Conservation (phyloP, 2,329 filamentous ascomycete genomes). For the Scedosporium aurantiacum region DNA sequence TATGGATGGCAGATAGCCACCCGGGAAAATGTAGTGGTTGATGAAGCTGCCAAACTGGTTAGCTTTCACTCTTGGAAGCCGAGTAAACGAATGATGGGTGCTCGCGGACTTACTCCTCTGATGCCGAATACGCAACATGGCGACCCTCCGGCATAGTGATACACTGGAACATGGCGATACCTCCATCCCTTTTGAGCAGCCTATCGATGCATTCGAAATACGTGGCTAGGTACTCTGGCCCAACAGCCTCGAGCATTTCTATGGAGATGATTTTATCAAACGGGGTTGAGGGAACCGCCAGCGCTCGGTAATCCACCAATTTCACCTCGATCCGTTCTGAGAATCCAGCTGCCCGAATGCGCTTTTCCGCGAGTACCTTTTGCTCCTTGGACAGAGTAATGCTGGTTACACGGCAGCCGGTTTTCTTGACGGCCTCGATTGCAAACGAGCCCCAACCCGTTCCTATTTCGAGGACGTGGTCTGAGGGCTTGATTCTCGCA, state of each 20-base stretch:
- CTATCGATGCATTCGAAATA: slow-evolving; percentile 57
- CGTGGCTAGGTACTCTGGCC: slow-evolving; percentile 52
- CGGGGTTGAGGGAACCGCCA: slow-evolving; percentile 38
- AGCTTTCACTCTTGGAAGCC: not conserved
- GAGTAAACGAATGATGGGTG: not conserved
- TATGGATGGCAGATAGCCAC: slow-evolving; percentile 55
- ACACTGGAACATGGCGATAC: slow-evolving; percentile 62
- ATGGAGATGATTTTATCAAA: slow-evolving; percentile 67
- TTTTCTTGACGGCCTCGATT: slow-evolving; percentile 54
- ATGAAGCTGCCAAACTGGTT: slow-evolving; percentile 43
- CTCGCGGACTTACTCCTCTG: slow-evolving; percentile 43
- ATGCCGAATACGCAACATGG: slow-evolving; percentile 53
- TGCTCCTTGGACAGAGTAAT: slow-evolving; percentile 60
- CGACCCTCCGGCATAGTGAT: slow-evolving; percentile 65
- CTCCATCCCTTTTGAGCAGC: slow-evolving; percentile 53
- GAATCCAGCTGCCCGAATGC: slow-evolving; percentile 51
- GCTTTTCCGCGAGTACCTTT: slow-evolving; percentile 53
- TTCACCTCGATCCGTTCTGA: slow-evolving; percentile 50
- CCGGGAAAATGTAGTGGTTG: slow-evolving; percentile 66
- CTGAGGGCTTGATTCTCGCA: slow-evolving; percentile 48
- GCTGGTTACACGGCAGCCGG: slow-evolving; percentile 57
- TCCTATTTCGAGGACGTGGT: slow-evolving; percentile 65
- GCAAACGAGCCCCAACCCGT: slow-evolving; percentile 68
- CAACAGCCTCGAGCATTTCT: slow-evolving; percentile 69
- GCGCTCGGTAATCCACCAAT: slow-evolving; percentile 56